Base-by-base conservation (phyloP, 2,329 filamentous ascomycete genomes). In the Tolypocladium cylindrosporum region DNA sequence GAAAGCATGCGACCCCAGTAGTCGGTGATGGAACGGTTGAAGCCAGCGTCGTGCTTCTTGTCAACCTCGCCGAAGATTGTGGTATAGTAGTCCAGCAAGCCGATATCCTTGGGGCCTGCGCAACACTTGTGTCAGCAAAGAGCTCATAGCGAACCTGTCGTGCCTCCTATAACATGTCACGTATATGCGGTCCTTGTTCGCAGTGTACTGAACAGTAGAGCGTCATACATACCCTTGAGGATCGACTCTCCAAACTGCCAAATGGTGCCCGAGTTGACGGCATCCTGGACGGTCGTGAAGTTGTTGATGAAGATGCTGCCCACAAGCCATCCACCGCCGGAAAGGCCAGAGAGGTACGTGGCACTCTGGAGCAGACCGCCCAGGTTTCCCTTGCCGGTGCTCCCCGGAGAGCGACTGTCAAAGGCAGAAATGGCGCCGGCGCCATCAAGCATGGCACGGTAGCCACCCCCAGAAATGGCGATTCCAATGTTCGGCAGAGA, bases 1-100 rank as follows among this genome's bases (percentile, higher is more conserved):
- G 87, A 87, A n/a, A 96, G 79, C 53, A 89, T 89, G 58, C 91
- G 87, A 36, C 89, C 90, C 88, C 91, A 96, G 71, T 91, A 91
- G 74, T 97, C 92, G 0, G 92, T 96, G 59, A 96, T 79, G 10
- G 89, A 88, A 3, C 82, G 83, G 41, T 77, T 68, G 61, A 72
- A 77, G 31, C 74, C 75, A 10, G 72, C 72, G 36, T 72, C 66
- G 24, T 69, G 64, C 68, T 77, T 77, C 58, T 62, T 63, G 1
- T 63, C 59, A 9, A 76, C 72, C 31, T 71, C 65, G 39, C 66
- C 66, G 51, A 74, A 66, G 50, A 77, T 66, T 45, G 67, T 62
- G 37, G 62, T 64, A 63, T 75, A 76, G 63, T 77, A 77, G 59
- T 72, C 66, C 1, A 73, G 61, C 48, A 75, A 62, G 43, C 71